phyloP scores from a whole-genome alignment of 495 filamentous ascomycete species.

The Talaromyces thailandensis region DNA sequence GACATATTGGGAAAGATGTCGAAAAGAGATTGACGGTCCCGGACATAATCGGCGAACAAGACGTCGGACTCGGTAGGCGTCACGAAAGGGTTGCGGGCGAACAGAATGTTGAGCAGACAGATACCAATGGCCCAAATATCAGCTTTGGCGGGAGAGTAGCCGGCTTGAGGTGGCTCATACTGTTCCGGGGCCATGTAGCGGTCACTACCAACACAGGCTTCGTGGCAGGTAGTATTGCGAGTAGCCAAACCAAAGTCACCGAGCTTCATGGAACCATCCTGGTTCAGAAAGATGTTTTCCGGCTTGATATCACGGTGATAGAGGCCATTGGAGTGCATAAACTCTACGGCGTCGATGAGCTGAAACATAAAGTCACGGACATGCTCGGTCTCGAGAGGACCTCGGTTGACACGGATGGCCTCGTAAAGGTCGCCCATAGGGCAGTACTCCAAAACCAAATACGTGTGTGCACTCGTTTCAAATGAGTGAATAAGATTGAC shows the following conservation, averaged over 20 bases:
- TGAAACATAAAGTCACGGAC: conserved; percentile 96
- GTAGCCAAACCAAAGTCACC: conserved; percentile 95
- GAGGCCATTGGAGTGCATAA: conserved; percentile 82
- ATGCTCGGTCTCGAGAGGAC: conserved; percentile 89
- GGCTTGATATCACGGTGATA: conserved; percentile 99
- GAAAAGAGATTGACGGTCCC: conserved; percentile 89
- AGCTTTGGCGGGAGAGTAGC: conserved; percentile 88
- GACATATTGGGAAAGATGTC: conserved; percentile 99
- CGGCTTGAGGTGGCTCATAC: conserved; percentile 73
- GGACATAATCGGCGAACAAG: conserved; percentile 82
- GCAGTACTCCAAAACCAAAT: conserved; percentile 93
- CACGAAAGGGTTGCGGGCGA: conserved; percentile 90
- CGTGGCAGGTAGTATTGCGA: conserved; percentile 74
- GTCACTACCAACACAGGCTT: conserved; percentile 90
- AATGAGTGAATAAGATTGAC: conserved; percentile 89
- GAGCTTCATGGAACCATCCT: conserved; percentile 84
- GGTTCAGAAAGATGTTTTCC: conserved; percentile 93
- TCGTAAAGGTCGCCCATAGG: conserved; percentile 96
- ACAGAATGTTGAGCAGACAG: conserved; percentile 90
- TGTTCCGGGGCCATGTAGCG: conserved; percentile 99
- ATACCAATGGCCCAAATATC: conserved; percentile 97
- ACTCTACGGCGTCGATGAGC: conserved; percentile 79
- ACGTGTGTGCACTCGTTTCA: conserved; percentile 81
- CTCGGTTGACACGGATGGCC: conserved; percentile 79
- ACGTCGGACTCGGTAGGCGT: conserved; percentile 78